Conservation (phyloP, 2,329 filamentous ascomycete genomes). For the Diplodia seriata region DNA sequence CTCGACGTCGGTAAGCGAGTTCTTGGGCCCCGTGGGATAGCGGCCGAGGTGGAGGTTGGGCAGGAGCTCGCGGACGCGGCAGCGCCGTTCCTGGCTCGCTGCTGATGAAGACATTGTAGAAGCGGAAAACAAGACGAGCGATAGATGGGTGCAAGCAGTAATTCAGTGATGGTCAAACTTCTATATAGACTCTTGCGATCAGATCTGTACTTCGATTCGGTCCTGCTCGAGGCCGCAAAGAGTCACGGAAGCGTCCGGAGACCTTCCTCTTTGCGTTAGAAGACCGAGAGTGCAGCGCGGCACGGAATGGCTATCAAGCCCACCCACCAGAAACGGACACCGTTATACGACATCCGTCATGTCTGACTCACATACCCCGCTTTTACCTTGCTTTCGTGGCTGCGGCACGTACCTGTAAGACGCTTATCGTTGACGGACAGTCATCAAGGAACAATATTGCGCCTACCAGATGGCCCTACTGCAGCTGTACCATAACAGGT, state of each 20-base stretch:
- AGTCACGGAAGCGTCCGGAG: constrained; percentile 1
- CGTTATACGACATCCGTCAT: not conserved
- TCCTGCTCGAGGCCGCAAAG: not conserved
- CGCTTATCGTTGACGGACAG: not conserved
- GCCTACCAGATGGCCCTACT: too few species aligned
- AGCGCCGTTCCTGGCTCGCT: constrained; percentile 34
- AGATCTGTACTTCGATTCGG: not conserved
- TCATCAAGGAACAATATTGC: not conserved
- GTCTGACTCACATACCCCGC: constrained; percentile 25
- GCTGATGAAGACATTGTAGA: constrained; percentile 2
- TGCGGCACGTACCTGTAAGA: not conserved
- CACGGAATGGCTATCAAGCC: not conserved
- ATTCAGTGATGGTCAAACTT: not conserved
- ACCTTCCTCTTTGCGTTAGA: constrained; percentile 11
- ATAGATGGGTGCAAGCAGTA: not conserved
- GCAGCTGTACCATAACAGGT: too few species aligned
- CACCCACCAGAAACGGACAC: not conserved
- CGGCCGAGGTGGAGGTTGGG: constrained; percentile 48
- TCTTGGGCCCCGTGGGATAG: constrained; percentile 49
- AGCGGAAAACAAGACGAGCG: not conserved
- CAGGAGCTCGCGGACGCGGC: constrained; percentile 49
- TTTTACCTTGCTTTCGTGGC: constrained; percentile 1
- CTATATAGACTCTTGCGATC: not conserved
- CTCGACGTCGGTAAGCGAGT: constrained; percentile 54
- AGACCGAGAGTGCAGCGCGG: not conserved